Conservation (phyloP, 768 basidiomycete species). For the Fistulinella prunicolor region DNA sequence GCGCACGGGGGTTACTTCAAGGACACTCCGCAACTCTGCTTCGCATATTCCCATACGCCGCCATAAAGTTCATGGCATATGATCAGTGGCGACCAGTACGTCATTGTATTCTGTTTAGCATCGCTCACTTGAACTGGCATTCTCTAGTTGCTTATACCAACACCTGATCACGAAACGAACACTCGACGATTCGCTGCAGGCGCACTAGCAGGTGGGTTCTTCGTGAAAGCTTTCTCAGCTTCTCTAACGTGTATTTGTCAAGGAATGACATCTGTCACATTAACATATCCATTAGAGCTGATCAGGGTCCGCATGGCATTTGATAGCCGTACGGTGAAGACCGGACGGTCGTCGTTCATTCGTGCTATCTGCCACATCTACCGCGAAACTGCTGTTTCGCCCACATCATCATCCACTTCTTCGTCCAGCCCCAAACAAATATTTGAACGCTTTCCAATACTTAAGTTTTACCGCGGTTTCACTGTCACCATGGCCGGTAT, state of each 20-base stretch:
- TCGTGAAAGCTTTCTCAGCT: background rate
- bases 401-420: conserved; percentile 16
- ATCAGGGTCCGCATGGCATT: conserved; percentile 96
- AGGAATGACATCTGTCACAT: conserved; percentile 85
- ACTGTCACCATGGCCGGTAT: conserved; percentile 88
- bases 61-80: conserved; percentile 96
- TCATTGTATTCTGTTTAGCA: background rate
- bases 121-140: background rate
- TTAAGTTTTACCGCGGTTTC: conserved; percentile 98
- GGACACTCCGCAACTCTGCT: conserved; percentile 95
- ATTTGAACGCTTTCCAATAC: conserved; percentile 65
- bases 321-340: conserved; percentile 26
- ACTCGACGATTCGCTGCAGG: conserved; percentile 80
- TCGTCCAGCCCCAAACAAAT: conserved; percentile 22
- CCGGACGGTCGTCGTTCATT: conserved; percentile 48
- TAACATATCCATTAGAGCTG: conserved; percentile 94
- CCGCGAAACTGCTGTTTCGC: conserved; percentile 49
- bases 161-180: conserved; percentile 73
- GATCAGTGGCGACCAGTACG: conserved; percentile 79
- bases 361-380: conserved; percentile 66
- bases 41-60: conserved; percentile 95
- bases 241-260: background rate
- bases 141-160: conserved; percentile 80
- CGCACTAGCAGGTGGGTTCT: conserved; percentile 68
- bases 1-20: conserved; percentile 82